Percentiles rank a stretch among this genome's conserved stretches.
Conservation (phyloP, 345 rosid genomes). For the Balakata baccata region DNA sequence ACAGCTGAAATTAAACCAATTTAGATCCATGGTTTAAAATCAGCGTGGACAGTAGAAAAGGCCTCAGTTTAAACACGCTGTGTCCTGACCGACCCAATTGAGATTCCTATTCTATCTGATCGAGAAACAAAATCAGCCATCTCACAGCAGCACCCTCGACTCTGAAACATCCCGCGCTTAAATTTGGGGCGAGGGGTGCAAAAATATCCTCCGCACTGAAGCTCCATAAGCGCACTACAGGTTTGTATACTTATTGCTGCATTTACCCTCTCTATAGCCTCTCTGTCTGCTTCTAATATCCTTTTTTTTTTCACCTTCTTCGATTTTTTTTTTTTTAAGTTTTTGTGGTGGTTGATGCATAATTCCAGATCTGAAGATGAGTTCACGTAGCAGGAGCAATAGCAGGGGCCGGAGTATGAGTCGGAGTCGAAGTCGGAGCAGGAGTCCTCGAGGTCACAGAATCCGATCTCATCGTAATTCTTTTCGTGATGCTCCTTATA, state of each 20-base stretch:
- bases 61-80: no score
- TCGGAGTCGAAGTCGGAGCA: constrained; percentile 37
- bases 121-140: no score
- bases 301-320: no score
- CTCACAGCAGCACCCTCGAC: not conserved
- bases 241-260: not conserved
- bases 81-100: not conserved
- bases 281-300: not conserved
- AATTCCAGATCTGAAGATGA: constrained; percentile 39
- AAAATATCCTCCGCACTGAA: not conserved
- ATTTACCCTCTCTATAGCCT: not conserved
- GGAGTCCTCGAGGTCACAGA: constrained; percentile 85
- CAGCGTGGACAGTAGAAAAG: no score
- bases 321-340: not conserved
- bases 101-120: no score
- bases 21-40: no score
- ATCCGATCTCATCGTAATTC: constrained; percentile 77
- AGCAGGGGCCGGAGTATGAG: constrained; percentile 41
- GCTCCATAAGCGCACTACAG: not conserved
- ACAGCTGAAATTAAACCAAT: no score
- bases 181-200: no score
- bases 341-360: not conserved
- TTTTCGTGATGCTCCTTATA: constrained; percentile 85
- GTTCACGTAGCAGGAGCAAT: constrained; percentile 67
- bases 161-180: not conserved